Evolutionary conservation across 176 grass and related monocot genomes (phyloP).

Genomic region (Otatea glauca): DNA sequence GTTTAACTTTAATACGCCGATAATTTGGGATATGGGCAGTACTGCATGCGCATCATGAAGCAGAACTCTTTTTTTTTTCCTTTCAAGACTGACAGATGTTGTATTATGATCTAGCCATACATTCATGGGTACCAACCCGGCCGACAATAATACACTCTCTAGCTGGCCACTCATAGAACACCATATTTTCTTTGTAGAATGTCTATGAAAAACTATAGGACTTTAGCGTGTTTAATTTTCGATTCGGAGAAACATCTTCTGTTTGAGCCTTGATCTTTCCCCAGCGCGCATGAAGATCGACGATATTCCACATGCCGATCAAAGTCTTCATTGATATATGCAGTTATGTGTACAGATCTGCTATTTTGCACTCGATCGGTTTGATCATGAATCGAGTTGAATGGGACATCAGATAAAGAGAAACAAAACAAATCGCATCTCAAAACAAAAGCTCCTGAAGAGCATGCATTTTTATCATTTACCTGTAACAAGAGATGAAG

Average conservation of each 20-base stretch:
- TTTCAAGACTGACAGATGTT: too few species aligned
- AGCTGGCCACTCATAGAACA: too few species aligned
- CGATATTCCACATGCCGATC: too few species aligned
- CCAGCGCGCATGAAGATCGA: too few species aligned
- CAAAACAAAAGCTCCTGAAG: neutral
- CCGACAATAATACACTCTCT: neutral
- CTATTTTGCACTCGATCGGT: neutral
- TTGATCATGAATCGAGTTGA: conserved; percentile 21
- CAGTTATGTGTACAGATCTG: neutral
- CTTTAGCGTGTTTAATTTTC: too few species aligned
- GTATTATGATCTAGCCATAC: neutral
- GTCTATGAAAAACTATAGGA: too few species aligned
- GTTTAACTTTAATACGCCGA: conserved; percentile 9
- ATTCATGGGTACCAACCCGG: neutral
- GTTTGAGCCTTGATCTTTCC: too few species aligned
- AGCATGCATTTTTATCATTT: neutral
- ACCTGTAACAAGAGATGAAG: too few species aligned
- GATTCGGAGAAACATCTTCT: too few species aligned
- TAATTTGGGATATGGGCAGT: neutral
- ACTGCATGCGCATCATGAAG: neutral
- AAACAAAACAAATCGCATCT: neutral
- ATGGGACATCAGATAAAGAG: neutral
- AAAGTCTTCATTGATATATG: neutral
- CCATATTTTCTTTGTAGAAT: too few species aligned
- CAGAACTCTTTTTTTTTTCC: neutral